phyloP scores from a whole-genome alignment of 768 basidiomycete genomes.

The Phlebiopsis flavidoalba region DNA sequence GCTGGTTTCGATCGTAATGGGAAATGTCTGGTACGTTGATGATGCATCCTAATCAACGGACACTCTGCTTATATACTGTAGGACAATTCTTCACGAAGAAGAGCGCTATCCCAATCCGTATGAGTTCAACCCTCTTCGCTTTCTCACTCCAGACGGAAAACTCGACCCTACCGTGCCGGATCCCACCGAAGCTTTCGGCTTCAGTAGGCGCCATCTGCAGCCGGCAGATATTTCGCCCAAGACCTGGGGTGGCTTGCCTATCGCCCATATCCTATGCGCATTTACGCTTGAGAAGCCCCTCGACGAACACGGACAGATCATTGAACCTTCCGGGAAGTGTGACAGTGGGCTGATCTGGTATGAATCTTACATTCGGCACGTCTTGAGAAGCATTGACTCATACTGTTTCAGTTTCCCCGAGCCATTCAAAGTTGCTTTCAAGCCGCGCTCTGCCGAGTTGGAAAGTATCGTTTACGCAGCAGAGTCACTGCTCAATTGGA shows the following conservation, averaged over 20 bases:
- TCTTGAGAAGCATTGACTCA: not conserved
- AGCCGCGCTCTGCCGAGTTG: not conserved
- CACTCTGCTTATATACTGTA: not conserved
- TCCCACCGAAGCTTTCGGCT: not conserved
- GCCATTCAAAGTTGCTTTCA: not conserved
- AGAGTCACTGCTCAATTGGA: not conserved
- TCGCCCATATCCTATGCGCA: not conserved
- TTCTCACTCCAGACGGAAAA: conserved; percentile 10
- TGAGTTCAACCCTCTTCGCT: conserved; percentile 45
- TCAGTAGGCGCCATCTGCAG: conserved; percentile 1
- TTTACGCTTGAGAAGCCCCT: conserved; percentile 3
- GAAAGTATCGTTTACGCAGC: not conserved
- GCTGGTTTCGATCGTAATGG: conserved; percentile 22
- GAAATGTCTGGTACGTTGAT: conserved; percentile 22
- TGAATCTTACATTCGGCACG: not conserved
- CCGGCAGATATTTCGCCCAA: not conserved
- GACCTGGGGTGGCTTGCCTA: not conserved
- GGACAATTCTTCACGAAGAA: conserved; percentile 36
- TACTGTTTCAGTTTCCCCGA: not conserved
- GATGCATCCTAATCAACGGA: not conserved
- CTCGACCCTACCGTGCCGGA: conserved; percentile 7
- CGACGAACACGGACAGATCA: not conserved
- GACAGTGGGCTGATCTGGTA: not conserved
- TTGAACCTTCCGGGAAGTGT: not conserved
- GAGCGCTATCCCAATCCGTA: conserved; percentile 44